A percentile compares a stretch with the other conserved stretches of the same genome.
Conservation (phyloP, 2,329 filamentous ascomycete species). For the Colletotrichum sublineola region DNA sequence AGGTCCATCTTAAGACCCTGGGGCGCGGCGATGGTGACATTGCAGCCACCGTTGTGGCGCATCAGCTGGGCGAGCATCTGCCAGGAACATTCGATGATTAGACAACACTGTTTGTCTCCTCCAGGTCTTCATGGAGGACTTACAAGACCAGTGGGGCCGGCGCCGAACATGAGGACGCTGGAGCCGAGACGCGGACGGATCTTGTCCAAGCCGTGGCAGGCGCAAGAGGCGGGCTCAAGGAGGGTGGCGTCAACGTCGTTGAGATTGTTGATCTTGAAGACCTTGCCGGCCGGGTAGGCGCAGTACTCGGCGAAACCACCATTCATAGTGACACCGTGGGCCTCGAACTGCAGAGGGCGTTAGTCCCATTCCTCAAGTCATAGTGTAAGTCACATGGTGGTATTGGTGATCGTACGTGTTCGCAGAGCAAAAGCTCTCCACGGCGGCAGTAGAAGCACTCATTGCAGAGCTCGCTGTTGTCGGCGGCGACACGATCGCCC, state of each 20-base stretch:
- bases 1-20: slow-evolving; percentile 79
- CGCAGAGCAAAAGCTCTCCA: slow-evolving; percentile 76
- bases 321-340: slow-evolving; percentile 76
- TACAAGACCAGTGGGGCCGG: slow-evolving; percentile 75
- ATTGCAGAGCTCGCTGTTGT: slow-evolving; percentile 76
- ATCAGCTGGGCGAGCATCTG: slow-evolving; percentile 72
- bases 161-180: slow-evolving; percentile 74
- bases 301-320: slow-evolving; percentile 81
- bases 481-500: slow-evolving; percentile 74
- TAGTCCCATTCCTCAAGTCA: slow-evolving; percentile 2
- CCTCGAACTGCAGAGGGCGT: slow-evolving; percentile 62
- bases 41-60: slow-evolving; percentile 75
- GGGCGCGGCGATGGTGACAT: slow-evolving; percentile 78
- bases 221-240: slow-evolving; percentile 78
- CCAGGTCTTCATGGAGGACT: slow-evolving; percentile 42
- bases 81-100: not conserved
- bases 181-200: slow-evolving; percentile 76
- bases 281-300: slow-evolving; percentile 64
- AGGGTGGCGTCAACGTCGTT: slow-evolving; percentile 77
- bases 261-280: slow-evolving; percentile 76
- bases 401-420: slow-evolving; percentile 59
- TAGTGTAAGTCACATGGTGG: slow-evolving; percentile 9
- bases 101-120: not conserved
- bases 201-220: slow-evolving; percentile 78
- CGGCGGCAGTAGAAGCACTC: slow-evolving; percentile 81